Evolutionary conservation across 1,284 basidiomycete genomes (phyloP).

Genomic region (Tilletia indica): DNA sequence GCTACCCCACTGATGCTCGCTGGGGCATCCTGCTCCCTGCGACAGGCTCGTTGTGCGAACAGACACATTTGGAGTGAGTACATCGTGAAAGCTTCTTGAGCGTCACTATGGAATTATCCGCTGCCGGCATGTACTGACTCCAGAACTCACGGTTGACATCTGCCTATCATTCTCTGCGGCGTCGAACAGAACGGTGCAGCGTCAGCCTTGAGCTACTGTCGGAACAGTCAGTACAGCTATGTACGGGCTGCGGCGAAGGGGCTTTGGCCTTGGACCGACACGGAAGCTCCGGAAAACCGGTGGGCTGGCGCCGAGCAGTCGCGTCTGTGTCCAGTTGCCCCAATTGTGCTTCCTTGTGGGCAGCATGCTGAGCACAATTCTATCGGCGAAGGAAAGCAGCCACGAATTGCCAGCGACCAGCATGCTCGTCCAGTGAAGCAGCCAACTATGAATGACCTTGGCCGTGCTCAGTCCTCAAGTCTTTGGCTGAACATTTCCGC

Average conservation of each 20-base stretch:
- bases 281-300: neutral
- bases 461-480: no score
- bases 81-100: neutral
- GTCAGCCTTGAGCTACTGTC: conserved; percentile 1
- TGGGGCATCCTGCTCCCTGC: neutral
- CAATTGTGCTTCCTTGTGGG: neutral
- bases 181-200: conserved; percentile 5
- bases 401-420: no score
- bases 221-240: neutral
- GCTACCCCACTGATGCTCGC: neutral
- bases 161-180: neutral
- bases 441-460: no score
- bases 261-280: neutral
- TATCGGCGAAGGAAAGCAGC: no score
- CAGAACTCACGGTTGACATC: neutral
- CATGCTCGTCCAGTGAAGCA: no score
- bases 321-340: neutral
- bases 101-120: neutral
- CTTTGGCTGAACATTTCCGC: no score
- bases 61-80: conserved; percentile 13
- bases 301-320: neutral
- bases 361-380: neutral
- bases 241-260: neutral
- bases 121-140: neutral
- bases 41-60: neutral